phyloP scores from a whole-genome alignment of 306 rosid species.

The Luffa aegyptiaca region DNA sequence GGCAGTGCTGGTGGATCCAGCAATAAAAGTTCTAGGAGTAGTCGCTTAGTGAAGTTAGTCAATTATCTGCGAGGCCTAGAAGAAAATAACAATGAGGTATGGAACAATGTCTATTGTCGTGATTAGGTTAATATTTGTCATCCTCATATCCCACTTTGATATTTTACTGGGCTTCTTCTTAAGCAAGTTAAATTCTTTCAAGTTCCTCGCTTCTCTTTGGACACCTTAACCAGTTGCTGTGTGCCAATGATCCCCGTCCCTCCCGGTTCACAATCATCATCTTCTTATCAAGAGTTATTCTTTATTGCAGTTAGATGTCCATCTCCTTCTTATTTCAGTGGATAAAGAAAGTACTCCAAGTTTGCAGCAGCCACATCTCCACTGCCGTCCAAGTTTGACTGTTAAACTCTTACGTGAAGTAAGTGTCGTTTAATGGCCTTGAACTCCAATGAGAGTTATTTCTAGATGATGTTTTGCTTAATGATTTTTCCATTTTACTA shows the following conservation, averaged over 20 bases:
- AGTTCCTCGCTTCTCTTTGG: neutral
- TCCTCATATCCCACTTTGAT: neutral
- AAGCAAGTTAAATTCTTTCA: neutral
- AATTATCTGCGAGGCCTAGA: slow-evolving; percentile 60
- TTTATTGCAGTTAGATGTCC: slow-evolving; percentile 58
- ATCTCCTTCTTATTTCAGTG: slow-evolving; percentile 66
- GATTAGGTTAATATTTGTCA: neutral
- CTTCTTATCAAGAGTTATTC: neutral
- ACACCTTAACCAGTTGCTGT: slow-evolving; percentile 10
- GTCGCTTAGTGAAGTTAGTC: slow-evolving; percentile 67
- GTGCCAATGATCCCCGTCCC: slow-evolving; percentile 10
- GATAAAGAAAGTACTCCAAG: slow-evolving; percentile 45
- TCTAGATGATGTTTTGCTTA: neutral
- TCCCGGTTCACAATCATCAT: neutral
- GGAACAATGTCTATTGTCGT: neutral
- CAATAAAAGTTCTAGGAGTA: slow-evolving; percentile 49
- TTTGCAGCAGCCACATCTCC: slow-evolving; percentile 72
- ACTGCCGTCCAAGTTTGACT: slow-evolving; percentile 72
- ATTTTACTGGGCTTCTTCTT: neutral
- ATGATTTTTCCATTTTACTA: neutral
- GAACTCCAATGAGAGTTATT: neutral
- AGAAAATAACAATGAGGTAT: slow-evolving; percentile 65
- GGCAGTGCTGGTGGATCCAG: slow-evolving; percentile 60
- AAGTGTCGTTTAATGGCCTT: slow-evolving; percentile 13
- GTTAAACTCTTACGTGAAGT: slow-evolving; percentile 67